phyloP scores from a whole-genome alignment of 129 eudicot species.

The Centaurea solstitialis region DNA sequence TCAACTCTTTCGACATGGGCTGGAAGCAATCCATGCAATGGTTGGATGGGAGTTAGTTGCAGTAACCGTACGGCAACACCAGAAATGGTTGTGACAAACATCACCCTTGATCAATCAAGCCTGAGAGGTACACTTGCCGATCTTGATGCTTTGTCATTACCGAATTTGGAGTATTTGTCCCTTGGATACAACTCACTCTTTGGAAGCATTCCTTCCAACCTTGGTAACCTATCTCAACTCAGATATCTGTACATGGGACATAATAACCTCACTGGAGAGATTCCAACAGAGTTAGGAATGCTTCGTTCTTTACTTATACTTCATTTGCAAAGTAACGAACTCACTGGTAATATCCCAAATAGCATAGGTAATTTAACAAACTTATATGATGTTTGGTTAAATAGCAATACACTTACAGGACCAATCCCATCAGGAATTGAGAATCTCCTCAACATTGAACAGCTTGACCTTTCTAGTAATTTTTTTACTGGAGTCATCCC shows the following conservation, averaged over 20 bases:
- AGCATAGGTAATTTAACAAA: constrained; percentile 6
- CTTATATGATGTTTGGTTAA: not conserved
- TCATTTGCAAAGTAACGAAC: not conserved
- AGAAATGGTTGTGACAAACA: not conserved
- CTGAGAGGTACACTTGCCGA: not conserved
- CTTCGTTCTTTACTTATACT: constrained; percentile 4
- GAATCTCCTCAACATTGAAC: not conserved
- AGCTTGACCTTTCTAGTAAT: not conserved
- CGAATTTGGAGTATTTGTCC: not conserved
- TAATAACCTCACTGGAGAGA: constrained; percentile 3
- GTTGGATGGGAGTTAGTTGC: no score
- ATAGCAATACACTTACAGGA: constrained; percentile 2
- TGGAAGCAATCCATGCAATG: no score
- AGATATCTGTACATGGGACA: not conserved
- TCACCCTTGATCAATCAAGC: not conserved
- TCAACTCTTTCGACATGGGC: not conserved
- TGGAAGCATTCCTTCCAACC: constrained; percentile 5
- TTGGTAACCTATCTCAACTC: constrained; percentile 24
- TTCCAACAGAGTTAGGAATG: constrained; percentile 9
- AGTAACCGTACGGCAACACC: not conserved
- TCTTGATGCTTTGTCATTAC: constrained; percentile 15
- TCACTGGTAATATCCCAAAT: constrained; percentile 18
- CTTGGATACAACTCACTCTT: constrained; percentile 20
- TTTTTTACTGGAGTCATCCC: not conserved
- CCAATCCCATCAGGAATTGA: constrained; percentile 22